phyloP scores from a whole-genome alignment of 2,329 filamentous ascomycete genomes.

The Nothomitra cinnamomea region DNA sequence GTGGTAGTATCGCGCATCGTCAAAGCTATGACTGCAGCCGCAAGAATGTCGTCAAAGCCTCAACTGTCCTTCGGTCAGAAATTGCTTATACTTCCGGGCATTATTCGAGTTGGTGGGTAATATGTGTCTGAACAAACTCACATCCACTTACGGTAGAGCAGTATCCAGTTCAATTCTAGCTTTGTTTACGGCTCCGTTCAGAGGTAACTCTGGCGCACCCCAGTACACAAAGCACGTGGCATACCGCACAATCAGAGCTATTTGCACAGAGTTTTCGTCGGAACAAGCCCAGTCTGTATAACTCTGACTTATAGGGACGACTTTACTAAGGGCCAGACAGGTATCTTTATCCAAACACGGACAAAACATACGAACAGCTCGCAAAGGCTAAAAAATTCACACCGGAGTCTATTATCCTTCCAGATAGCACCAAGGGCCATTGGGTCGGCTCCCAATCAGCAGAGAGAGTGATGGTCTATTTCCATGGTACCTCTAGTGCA shows the following conservation, averaged over 20 bases:
- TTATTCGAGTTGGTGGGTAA: not conserved
- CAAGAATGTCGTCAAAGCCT: not conserved
- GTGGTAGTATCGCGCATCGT: too few species aligned
- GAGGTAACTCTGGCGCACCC: not conserved
- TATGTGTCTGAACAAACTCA: too few species aligned
- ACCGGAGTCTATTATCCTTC: not conserved
- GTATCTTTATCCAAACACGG: constrained; percentile 1
- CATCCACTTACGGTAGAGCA: not conserved
- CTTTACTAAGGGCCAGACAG: not conserved
- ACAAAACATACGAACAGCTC: not conserved
- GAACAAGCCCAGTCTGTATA: not conserved
- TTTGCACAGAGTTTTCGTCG: not conserved
- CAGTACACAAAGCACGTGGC: not conserved
- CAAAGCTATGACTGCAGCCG: not conserved
- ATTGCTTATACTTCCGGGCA: not conserved
- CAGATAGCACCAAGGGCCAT: constrained; percentile 4
- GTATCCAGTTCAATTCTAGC: not conserved
- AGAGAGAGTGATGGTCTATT: not conserved
- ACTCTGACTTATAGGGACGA: too few species aligned
- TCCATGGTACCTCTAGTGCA: not conserved
- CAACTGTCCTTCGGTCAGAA: not conserved
- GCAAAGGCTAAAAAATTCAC: not conserved
- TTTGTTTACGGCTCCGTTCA: not conserved
- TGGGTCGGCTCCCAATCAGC: constrained; percentile 2
- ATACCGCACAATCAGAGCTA: not conserved